Base-by-base conservation (phyloP, 805 yeast species). In the Nakazawaea anatomiae region DNA sequence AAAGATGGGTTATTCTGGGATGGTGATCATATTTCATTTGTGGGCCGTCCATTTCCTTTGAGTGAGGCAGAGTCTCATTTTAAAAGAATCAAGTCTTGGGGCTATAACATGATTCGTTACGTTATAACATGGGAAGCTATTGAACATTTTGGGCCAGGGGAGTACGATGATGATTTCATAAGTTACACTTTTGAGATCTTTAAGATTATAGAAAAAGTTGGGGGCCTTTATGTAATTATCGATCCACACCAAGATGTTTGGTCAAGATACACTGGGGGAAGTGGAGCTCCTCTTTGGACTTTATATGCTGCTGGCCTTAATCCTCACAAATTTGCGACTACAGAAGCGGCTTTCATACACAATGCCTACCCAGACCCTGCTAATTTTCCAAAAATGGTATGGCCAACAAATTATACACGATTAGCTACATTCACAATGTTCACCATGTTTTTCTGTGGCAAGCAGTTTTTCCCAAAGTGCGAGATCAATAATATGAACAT, bases 201-300 rank as follows among this genome's bases (percentile, higher is more conserved):
- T 49, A 71, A 74, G 49, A 76, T 80, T 6, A 75, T 87, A 11
- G 73, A 78, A 44, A 61, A 73, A 18, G 70, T 81, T 31, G 96
- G 94, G 1, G 92, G 91, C 0, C 63, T 90, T 18, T 87, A 85
- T 58, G 88, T 89, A 6, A 82, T 87, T 57, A 63, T 91, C 56
- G 97, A 91, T 61, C 89, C 95, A 0, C 97, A 91, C 63, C 97
- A 91, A 65, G 97, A 91, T 63, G 95, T 85, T 10, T 91, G 97
- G 97, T 84, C 94, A 1, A 76, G 97, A 45, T 87, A 75, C 62
- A 72, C 82, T 9, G 97, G 97, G 5, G 97, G 97, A 2, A 82
- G 89, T 44, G 97, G 97, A 18, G 96, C 97, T 4, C 97, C 97
- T 1, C 60, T 88, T 60, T 91, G 97, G 97, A 90, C 97, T 0